Evolutionary conservation across 306 rosid species (phyloP).

Genomic region (Casuarina cunninghamiana): DNA sequence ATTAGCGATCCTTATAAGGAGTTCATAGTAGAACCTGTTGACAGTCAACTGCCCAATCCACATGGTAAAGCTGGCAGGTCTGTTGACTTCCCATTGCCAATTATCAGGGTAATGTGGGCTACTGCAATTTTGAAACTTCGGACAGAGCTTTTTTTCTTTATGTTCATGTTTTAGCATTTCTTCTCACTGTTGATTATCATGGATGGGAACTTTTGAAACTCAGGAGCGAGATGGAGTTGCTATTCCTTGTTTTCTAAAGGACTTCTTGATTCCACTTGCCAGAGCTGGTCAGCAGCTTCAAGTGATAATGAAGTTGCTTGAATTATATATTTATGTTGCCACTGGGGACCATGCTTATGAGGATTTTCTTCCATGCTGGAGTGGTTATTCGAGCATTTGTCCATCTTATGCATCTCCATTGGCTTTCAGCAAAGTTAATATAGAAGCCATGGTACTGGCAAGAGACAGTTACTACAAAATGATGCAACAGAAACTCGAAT

Average conservation of each 20-base stretch:
- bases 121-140: slow-evolving; percentile 8
- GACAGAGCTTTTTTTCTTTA: slow-evolving; percentile 18
- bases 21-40: slow-evolving; percentile 65
- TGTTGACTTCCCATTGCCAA: slow-evolving; percentile 53
- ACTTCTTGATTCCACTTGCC: slow-evolving; percentile 68
- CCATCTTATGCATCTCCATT: slow-evolving; percentile 55
- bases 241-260: slow-evolving; percentile 76
- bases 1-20: slow-evolving; percentile 85
- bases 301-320: slow-evolving; percentile 84
- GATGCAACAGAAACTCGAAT: slow-evolving; percentile 67
- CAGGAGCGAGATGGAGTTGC: slow-evolving; percentile 82
- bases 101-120: slow-evolving; percentile 61
- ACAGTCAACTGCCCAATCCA: slow-evolving; percentile 33
- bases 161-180: slow-evolving; percentile 22
- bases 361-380: slow-evolving; percentile 88
- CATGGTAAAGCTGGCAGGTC: slow-evolving; percentile 41
- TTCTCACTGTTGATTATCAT: slow-evolving; percentile 34
- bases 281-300: slow-evolving; percentile 98
- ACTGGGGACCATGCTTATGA: slow-evolving; percentile 48
- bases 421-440: slow-evolving; percentile 58
- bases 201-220: slow-evolving; percentile 34
- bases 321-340: slow-evolving; percentile 64
- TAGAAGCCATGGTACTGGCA: slow-evolving; percentile 57
- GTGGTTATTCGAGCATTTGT: slow-evolving; percentile 60
- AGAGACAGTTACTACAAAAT: slow-evolving; percentile 68